Evolutionary conservation across 2,329 filamentous ascomycete genomes (phyloP), one percentile per base, ranked within the genome.

Genomic region (Teratosphaeriaceae sp.): DNA sequence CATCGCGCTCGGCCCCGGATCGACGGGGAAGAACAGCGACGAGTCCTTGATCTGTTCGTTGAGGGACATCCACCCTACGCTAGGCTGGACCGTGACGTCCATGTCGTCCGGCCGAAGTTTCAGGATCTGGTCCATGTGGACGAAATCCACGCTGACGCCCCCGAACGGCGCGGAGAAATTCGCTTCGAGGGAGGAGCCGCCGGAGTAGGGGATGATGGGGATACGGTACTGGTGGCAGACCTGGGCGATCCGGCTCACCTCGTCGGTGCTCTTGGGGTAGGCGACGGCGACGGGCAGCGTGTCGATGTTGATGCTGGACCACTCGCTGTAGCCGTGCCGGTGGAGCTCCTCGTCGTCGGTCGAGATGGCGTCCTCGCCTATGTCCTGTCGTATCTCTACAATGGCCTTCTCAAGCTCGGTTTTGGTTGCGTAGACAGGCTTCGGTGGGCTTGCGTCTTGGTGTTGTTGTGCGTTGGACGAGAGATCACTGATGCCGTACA

Each of bases 1-100:
- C 66, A 84, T 85, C 13, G 85, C 84, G 18, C 65, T 68, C 27
- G 82, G 82, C 61, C 85, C 85, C 11, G 89, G 89, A 57, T 96
- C 89, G 9, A 94, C 82, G 1, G 89, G 89, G 60, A 95, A 94
- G 68, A 95, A 95, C 1, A 96, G 76, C 0, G 86, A 86, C 3
- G 78, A 82, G 29, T 78, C 73, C 64, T 84, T 78, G 57, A 85
- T 80, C 38, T 80, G 73, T 51, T 84, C 79, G 56, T 96, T 96
- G 45, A 96, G 68, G 40, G 85, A 80, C 75, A 94, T 88, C 88
- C 88, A 96, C n/a, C 84, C 83, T 8, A 96, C 82, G 5, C 85
- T 85, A 3, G 89, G 89, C 62, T 96, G 89, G 2, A 96, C 88
- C 3, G 94, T 85, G 38, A 95, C 75, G 55, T 96, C 89, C 85